These are phyloP conservation scores for Scedosporium boydii DNA, from an alignment of 2,329 filamentous ascomycete species.

Conservation along the genomic window DNA sequence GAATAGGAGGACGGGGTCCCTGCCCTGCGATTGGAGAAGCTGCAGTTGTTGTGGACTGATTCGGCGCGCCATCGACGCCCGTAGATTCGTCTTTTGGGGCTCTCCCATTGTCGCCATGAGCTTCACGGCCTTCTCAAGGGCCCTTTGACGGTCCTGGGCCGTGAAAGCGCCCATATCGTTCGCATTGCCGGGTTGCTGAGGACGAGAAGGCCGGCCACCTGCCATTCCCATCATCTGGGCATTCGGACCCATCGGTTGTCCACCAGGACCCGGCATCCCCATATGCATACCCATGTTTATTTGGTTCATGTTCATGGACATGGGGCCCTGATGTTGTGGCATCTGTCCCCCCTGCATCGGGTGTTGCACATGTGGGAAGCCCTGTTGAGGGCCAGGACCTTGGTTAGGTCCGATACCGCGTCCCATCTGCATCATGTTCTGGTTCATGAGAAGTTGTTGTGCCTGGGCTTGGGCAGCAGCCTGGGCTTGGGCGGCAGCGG, in stretches of 20 bases:
- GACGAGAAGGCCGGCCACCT: constrained; percentile 21
- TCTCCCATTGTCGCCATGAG: constrained; percentile 32
- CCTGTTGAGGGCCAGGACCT: constrained; percentile 32
- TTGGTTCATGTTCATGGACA: constrained; percentile 9
- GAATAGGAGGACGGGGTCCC: constrained; percentile 40
- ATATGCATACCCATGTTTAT: constrained; percentile 3
- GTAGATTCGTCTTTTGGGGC: constrained; percentile 27
- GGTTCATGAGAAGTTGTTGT: constrained; percentile 42
- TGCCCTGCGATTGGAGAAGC: constrained; percentile 32
- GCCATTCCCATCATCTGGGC: constrained; percentile 27
- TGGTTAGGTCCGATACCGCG: constrained; percentile 30
- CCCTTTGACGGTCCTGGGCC: constrained; percentile 33
- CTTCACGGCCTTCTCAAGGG: constrained; percentile 33
- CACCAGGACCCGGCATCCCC: constrained; percentile 24
- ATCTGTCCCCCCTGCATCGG: constrained; percentile 47
- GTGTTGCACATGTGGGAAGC: constrained; percentile 49
- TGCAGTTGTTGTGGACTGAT: constrained; percentile 31
- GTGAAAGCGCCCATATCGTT: constrained; percentile 28
- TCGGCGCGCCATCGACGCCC: constrained; percentile 25
- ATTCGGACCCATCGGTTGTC: constrained; percentile 20
- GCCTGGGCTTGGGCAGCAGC: constrained; percentile 28
- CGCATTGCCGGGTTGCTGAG: constrained; percentile 13
- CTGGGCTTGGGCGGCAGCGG: constrained; percentile 27
- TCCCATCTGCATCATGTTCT: constrained; percentile 35
- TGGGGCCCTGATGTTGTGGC: constrained; percentile 30